A percentile compares a stretch with the other conserved stretches of the same genome.
Conservation (phyloP, 2,329 filamentous ascomycete genomes). For the Aspergillus ochraceus region DNA sequence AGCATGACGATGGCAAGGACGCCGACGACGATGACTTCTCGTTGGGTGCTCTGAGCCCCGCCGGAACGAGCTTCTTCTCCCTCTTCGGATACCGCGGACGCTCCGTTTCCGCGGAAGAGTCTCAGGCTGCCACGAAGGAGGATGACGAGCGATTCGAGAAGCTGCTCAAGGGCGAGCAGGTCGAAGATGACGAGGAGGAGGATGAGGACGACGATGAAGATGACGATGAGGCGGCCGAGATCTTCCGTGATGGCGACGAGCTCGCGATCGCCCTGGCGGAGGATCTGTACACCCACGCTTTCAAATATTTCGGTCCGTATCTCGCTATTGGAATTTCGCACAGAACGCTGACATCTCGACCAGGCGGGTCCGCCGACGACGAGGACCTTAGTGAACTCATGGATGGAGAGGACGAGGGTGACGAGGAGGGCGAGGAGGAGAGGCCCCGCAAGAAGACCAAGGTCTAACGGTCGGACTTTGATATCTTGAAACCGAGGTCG, state of each 20-base stretch:
- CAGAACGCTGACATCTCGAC: slow-evolving; percentile 25
- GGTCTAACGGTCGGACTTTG: slow-evolving; percentile 26
- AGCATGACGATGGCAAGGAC: slow-evolving; percentile 36
- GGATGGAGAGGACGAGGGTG: slow-evolving; percentile 54
- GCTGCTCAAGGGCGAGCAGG: slow-evolving; percentile 52
- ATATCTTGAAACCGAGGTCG: slow-evolving; percentile 3
- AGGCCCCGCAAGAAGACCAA: slow-evolving; percentile 48
- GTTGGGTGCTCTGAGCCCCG: slow-evolving; percentile 55
- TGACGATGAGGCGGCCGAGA: slow-evolving; percentile 69
- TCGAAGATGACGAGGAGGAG: slow-evolving; percentile 45
- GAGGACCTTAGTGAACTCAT: slow-evolving; percentile 56
- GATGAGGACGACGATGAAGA: slow-evolving; percentile 60
- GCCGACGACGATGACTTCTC: slow-evolving; percentile 23
- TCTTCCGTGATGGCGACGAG: slow-evolving; percentile 85
- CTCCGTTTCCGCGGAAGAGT: slow-evolving; percentile 72
- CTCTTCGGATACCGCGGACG: slow-evolving; percentile 80
- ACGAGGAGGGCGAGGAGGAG: slow-evolving; percentile 48
- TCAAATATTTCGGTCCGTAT: slow-evolving; percentile 85
- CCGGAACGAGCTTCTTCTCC: slow-evolving; percentile 77
- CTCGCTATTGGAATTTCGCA: not conserved
- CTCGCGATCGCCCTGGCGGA: slow-evolving; percentile 78
- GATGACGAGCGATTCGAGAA: slow-evolving; percentile 59
- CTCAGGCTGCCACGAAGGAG: slow-evolving; percentile 59
- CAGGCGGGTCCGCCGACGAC: slow-evolving; percentile 70
- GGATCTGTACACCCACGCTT: slow-evolving; percentile 83